Evolutionary conservation across 1,139 yeast genomes (phyloP), one percentile per base, ranked within the genome.

Genomic region (Protomyces lactucae-debilis): DNA sequence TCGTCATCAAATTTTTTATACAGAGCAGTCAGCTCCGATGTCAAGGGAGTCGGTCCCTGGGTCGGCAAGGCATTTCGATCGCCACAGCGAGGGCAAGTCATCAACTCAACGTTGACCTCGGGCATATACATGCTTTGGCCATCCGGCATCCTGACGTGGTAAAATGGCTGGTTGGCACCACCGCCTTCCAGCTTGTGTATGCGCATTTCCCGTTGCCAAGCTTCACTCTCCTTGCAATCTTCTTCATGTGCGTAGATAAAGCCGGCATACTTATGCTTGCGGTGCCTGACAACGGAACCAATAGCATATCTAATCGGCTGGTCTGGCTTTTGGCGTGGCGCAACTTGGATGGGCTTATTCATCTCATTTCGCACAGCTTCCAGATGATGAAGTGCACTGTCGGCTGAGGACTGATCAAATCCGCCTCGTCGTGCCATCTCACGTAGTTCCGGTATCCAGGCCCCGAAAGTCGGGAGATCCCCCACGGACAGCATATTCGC

Each of bases 101-200:
- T 3, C 5, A 43, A n/a, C 46, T 16, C 9, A 8, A 59, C 40
- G 18, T 59, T 52, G 63, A 39, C 57, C 37, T 59, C 56, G 6
- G 63, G 56, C 16, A 52, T 56, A 39, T 52, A 59, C 8, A 55
- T 37, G 18, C 39, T 51, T 14, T 48, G 51, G 21, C 56, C 56
- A 16, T 52, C 56, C 12, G 63, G 14, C 8, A 16, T 37, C 28
- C 52, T 18, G 6, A 59, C 63, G 14, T 52, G 51, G 28, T 59
- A 59, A 52, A 59, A 59, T 6, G 63, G 56, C 21, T 59, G 63
- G n/a, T 45, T 39, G 23, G 23, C 23, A n/a, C 51, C 23, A 18
- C 53, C 53, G 9, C 63, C 23, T 21, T 59, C 56, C 8, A 52
- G 35, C 8, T 25, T 18, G 45, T 59, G 32, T 18, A 52, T 48